These are phyloP conservation scores for Penicillium steckii DNA, from an alignment of 495 filamentous ascomycete genomes.

Conservation along the genomic window DNA sequence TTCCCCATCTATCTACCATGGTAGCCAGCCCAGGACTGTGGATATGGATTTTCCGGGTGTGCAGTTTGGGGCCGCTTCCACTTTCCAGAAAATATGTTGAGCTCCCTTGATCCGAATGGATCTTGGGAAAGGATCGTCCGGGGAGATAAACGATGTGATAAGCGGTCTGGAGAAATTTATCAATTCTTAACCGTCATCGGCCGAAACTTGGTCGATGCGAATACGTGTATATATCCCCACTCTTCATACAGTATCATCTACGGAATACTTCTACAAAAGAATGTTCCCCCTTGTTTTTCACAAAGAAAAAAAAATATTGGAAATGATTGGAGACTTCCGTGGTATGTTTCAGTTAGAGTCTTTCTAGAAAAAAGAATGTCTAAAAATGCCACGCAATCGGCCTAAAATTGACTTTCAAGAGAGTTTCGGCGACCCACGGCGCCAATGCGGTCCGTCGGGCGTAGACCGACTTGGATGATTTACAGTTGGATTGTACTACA, in stretches of 20 bases:
- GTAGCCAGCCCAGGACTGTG: not conserved
- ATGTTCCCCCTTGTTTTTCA: no score
- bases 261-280: no score
- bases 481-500: no score
- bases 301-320: no score
- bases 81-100: not conserved
- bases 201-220: constrained; percentile 1
- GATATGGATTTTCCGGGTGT: constrained; percentile 5
- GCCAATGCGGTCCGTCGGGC: constrained; percentile 8
- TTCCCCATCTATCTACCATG: not conserved
- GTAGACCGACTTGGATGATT: not conserved
- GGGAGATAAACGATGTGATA: constrained; percentile 8
- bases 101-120: no score
- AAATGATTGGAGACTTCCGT: not conserved
- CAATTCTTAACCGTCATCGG: constrained; percentile 15
- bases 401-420: constrained; percentile 6
- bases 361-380: constrained; percentile 4
- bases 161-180: constrained; percentile 13
- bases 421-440: constrained; percentile 15
- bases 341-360: not conserved
- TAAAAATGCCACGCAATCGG: not conserved
- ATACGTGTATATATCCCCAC: not conserved
- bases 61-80: constrained; percentile 5
- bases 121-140: constrained; percentile 6
- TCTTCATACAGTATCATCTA: no score